Evolutionary conservation across 768 basidiomycete species (phyloP).

Genomic region (Termitomyces sp.): DNA sequence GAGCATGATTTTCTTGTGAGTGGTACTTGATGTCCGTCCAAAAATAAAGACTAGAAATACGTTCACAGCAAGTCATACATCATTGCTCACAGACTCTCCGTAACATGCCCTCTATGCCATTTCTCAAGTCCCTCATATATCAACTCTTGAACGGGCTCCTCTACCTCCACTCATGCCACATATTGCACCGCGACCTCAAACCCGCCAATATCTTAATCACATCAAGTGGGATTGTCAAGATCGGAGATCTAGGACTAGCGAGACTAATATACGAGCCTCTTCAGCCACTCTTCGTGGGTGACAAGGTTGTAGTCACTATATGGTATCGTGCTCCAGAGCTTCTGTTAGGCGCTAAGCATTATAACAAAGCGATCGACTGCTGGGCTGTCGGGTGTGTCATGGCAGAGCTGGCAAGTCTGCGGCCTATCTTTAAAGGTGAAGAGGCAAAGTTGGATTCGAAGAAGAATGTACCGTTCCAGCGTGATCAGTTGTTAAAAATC

Average conservation of each 20-base stretch:
- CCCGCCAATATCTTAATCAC: slow-evolving; percentile 98
- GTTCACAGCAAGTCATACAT: slow-evolving; percentile 90
- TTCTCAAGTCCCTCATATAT: slow-evolving; percentile 90
- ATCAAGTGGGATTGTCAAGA: slow-evolving; percentile 85
- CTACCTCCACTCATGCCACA: slow-evolving; percentile 92
- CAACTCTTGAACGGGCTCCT: slow-evolving; percentile 92
- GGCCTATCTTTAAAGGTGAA: slow-evolving; percentile 99
- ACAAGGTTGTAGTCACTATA: slow-evolving; percentile 99
- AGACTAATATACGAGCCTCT: slow-evolving; percentile 88
- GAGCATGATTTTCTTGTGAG: slow-evolving; percentile 96
- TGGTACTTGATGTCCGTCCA: slow-evolving; percentile 6
- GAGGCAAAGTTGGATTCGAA: slow-evolving; percentile 97
- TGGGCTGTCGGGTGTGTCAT: slow-evolving; percentile 99
- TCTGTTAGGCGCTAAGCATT: slow-evolving; percentile 94
- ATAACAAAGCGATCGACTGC: slow-evolving; percentile 93
- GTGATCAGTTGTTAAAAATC: slow-evolving; percentile 93
- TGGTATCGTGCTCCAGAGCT: slow-evolving; percentile 99
- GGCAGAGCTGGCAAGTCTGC: slow-evolving; percentile 87
- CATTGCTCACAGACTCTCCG: slow-evolving; percentile 93
- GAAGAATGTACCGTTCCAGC: slow-evolving; percentile 96
- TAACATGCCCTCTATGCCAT: slow-evolving; percentile 61
- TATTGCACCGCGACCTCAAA: slow-evolving; percentile 96
- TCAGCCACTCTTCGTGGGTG: slow-evolving; percentile 86
- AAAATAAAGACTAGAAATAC: not conserved
- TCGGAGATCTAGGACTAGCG: slow-evolving; percentile 96